These are phyloP conservation scores for Talaromyces sp. DNA, from an alignment of 2,329 filamentous ascomycete genomes.

Conservation along the genomic window DNA sequence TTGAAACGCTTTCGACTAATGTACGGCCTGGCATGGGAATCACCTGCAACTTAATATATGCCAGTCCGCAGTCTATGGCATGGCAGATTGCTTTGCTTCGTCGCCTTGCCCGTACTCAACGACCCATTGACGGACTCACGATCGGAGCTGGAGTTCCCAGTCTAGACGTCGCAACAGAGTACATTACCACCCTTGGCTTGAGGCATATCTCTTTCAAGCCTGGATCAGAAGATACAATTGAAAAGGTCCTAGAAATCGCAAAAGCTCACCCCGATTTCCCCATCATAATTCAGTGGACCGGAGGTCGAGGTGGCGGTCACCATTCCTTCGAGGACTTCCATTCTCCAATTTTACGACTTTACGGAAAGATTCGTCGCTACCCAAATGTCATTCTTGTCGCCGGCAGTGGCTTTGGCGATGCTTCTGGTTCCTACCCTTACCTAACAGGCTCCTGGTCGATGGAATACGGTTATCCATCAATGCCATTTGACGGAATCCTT, in stretches of 20 bases:
- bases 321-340: slow-evolving; percentile 96
- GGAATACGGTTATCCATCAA: slow-evolving; percentile 79
- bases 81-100: slow-evolving; percentile 54
- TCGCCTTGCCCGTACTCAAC: slow-evolving; percentile 64
- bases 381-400: slow-evolving; percentile 85
- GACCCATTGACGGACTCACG: slow-evolving; percentile 85
- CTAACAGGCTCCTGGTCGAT: slow-evolving; percentile 82
- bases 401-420: slow-evolving; percentile 84
- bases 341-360: slow-evolving; percentile 85
- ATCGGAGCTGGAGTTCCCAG: slow-evolving; percentile 95
- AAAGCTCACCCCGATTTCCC: slow-evolving; percentile 88
- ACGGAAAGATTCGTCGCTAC: slow-evolving; percentile 77
- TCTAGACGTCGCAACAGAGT: slow-evolving; percentile 86
- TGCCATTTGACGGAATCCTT: slow-evolving; percentile 90
- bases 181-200: slow-evolving; percentile 84
- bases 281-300: slow-evolving; percentile 89
- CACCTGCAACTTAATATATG: slow-evolving; percentile 54
- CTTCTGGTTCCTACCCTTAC: slow-evolving; percentile 88
- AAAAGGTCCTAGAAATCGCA: slow-evolving; percentile 84
- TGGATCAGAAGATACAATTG: slow-evolving; percentile 80
- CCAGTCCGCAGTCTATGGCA: slow-evolving; percentile 50
- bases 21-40: slow-evolving; percentile 65
- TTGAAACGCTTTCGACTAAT: slow-evolving; percentile 47
- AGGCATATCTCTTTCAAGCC: slow-evolving; percentile 96
- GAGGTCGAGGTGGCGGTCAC: slow-evolving; percentile 87